phyloP scores from a whole-genome alignment of 108 stramenopile species.

The Skeletonema menzelii region DNA sequence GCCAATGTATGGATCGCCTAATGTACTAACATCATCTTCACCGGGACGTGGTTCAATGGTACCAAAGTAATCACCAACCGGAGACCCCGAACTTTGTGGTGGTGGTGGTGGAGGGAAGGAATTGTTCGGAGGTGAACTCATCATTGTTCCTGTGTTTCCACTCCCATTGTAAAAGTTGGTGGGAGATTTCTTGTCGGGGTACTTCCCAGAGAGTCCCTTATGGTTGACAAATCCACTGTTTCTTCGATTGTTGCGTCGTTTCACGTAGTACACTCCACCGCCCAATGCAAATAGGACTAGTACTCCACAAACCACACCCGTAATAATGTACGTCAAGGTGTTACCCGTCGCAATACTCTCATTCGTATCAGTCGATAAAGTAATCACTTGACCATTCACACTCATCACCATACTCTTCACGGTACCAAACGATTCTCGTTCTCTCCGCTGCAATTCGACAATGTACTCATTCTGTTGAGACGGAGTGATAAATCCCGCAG shows the following conservation, averaged over 20 bases:
- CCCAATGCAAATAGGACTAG: slow-evolving; percentile 27
- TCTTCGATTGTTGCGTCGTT: background rate
- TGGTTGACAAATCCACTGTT: background rate
- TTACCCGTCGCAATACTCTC: background rate
- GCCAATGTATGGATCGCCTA: slow-evolving; percentile 56
- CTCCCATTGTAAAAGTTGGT: slow-evolving; percentile 1
- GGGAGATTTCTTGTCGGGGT: background rate
- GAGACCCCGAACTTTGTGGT: background rate
- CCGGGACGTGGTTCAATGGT: slow-evolving; percentile 29
- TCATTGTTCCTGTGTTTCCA: background rate
- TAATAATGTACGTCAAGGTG: slow-evolving; percentile 14
- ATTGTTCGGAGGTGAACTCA: background rate
- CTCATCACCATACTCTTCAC: background rate
- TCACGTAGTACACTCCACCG: slow-evolving; percentile 7
- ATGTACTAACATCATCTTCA: slow-evolving; percentile 70
- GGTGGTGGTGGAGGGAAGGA: slow-evolving; percentile 11
- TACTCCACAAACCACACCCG: slow-evolving; percentile 45
- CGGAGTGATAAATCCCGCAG: background rate
- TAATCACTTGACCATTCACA: background rate
- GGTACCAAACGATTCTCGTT: background rate
- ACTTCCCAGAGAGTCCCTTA: too few relatives aligned
- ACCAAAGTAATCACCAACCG: slow-evolving; percentile 4
- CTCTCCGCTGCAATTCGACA: background rate
- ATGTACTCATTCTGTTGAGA: background rate
- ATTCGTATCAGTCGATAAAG: background rate